Conservation (phyloP, 2,329 filamentous ascomycete genomes). For the Aspergillus alliaceus region DNA sequence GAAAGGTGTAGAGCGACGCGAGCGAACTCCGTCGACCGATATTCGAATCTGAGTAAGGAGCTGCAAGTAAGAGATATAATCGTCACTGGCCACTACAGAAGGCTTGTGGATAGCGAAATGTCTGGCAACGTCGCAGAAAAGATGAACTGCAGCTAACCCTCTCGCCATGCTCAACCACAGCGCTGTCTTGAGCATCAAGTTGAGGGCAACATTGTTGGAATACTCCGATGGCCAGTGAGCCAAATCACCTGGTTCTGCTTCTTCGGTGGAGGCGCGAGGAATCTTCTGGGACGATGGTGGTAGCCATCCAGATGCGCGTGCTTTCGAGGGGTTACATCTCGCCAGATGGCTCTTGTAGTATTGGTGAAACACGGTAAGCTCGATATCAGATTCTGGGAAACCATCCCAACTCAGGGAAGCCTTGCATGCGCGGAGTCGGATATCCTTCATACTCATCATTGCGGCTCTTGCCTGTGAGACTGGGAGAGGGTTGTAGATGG, state of each 20-base stretch:
- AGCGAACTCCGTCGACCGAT: constrained; percentile 6
- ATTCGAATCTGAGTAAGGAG: constrained; percentile 17
- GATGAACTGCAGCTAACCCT: constrained; percentile 27
- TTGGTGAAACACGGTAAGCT: constrained; percentile 19
- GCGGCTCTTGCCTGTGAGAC: constrained; percentile 11
- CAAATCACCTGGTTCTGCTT: constrained; percentile 9
- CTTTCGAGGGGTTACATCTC: constrained; percentile 12
- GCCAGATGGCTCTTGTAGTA: constrained; percentile 20
- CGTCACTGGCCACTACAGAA: neutral
- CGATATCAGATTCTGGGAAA: constrained; percentile 15
- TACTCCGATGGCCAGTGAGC: constrained; percentile 14
- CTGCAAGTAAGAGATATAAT: constrained; percentile 13
- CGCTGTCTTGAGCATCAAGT: constrained; percentile 23
- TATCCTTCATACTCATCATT: constrained; percentile 17
- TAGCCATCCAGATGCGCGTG: constrained; percentile 18
- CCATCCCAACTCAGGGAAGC: constrained; percentile 19
- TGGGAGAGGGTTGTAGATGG: constrained; percentile 13
- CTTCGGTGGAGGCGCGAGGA: constrained; percentile 11
- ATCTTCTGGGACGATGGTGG: constrained; percentile 11
- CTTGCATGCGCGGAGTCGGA: constrained; percentile 21
- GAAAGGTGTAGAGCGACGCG: constrained; percentile 7
- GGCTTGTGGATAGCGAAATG: constrained; percentile 21
- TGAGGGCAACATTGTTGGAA: constrained; percentile 4
- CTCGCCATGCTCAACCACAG: constrained; percentile 28
- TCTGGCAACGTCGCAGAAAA: constrained; percentile 28